These are phyloP conservation scores for Verticillium nonalfalfae DNA, from an alignment of 2,329 filamentous ascomycete genomes.

Conservation along the genomic window DNA sequence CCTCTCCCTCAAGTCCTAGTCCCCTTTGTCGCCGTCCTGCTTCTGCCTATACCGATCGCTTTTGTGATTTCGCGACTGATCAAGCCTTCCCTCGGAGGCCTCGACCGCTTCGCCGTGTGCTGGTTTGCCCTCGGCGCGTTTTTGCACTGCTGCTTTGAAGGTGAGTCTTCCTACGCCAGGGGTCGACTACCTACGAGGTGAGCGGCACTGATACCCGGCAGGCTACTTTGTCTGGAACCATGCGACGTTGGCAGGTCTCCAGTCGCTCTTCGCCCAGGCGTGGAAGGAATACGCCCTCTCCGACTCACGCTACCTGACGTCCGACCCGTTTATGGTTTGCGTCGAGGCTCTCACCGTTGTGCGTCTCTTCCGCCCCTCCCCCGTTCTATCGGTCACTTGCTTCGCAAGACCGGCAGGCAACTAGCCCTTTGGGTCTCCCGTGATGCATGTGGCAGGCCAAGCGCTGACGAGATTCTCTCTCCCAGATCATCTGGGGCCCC, in stretches of 20 bases:
- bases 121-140: conserved; percentile 55
- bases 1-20: conserved; percentile 29
- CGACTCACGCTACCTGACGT: conserved; percentile 80
- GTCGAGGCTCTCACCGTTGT: conserved; percentile 80
- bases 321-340: conserved; percentile 78
- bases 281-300: conserved; percentile 92
- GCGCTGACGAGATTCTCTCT: neutral
- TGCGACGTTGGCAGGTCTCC: conserved; percentile 55
- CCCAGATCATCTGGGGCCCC: conserved; percentile 50
- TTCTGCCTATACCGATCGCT: conserved; percentile 22
- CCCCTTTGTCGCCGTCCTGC: conserved; percentile 29
- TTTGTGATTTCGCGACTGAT: conserved; percentile 22
- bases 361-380: conserved; percentile 20
- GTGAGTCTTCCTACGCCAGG: conserved; percentile 26
- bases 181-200: neutral
- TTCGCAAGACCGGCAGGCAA: too few relatives aligned
- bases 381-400: too few relatives aligned
- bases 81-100: conserved; percentile 18
- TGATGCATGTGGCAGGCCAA: too few relatives aligned
- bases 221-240: conserved; percentile 74
- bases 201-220: conserved; percentile 16
- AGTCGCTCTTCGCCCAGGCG: conserved; percentile 73
- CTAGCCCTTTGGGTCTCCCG: neutral
- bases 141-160: conserved; percentile 79
- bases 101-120: conserved; percentile 35